A percentile compares a stretch with the other conserved stretches of the same genome.
Conservation (phyloP, 345 rosid species). For the Gossypium turneri region DNA sequence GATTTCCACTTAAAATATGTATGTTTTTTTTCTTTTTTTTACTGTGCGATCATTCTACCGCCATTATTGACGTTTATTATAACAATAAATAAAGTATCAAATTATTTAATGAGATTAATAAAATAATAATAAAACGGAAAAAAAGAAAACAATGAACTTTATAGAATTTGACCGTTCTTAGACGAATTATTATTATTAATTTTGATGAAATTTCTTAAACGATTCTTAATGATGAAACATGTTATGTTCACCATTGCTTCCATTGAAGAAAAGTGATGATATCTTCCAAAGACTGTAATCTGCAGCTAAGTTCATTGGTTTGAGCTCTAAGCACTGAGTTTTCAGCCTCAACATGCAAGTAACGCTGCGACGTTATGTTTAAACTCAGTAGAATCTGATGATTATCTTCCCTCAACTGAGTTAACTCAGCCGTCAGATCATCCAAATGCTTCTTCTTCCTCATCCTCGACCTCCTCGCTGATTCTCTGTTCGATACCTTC, state of each 20-base stretch:
- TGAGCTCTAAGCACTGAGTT: conserved; percentile 79
- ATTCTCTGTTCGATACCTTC: no score
- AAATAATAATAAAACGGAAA: no score
- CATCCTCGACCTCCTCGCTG: conserved; percentile 66
- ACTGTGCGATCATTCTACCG: no score
- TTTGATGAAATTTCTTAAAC: no score
- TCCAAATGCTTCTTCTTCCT: conserved; percentile 88
- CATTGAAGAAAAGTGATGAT: conserved; percentile 42
- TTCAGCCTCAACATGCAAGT: conserved; percentile 56
- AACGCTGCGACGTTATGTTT: conserved; percentile 55
- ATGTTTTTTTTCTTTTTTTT: rapidly evolving
- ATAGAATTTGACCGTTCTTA: no score
- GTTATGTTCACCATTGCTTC: neutral
- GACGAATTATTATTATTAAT: no score
- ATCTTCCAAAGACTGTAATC: conserved; percentile 69
- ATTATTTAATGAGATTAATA: no score
- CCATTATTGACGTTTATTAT: no score
- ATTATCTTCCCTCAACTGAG: conserved; percentile 52
- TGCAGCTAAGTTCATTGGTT: conserved; percentile 53
- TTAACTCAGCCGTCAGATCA: conserved; percentile 60
- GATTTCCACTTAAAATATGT: no score
- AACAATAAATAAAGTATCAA: no score
- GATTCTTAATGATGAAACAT: no score
- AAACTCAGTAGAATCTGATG: conserved; percentile 51
- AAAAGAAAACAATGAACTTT: no score